phyloP scores from a whole-genome alignment of 768 basidiomycete genomes.

The Termitomyces sp. region DNA sequence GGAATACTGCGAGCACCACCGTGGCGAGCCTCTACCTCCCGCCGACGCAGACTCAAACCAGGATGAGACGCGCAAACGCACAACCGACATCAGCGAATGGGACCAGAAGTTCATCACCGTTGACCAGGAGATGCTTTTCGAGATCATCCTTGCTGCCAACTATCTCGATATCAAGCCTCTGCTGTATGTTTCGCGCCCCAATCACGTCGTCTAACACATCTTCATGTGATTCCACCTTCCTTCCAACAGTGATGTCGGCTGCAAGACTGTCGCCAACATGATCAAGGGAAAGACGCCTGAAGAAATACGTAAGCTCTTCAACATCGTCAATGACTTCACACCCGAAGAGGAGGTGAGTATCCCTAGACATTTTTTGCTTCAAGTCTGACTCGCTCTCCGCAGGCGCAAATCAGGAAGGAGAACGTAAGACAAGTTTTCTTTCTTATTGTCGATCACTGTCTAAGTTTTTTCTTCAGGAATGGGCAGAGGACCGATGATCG shows the following conservation, averaged over 20 bases:
- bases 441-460: conserved; percentile 5
- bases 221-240: background rate
- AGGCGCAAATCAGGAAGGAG: conserved; percentile 99
- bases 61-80: conserved; percentile 95
- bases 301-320: conserved; percentile 97
- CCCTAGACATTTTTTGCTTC: conserved; percentile 1
- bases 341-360: conserved; percentile 91
- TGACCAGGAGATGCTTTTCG: conserved; percentile 99
- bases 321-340: conserved; percentile 97
- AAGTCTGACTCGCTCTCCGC: conserved; percentile 10
- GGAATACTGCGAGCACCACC: conserved; percentile 99
- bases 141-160: conserved; percentile 99
- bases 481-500: conserved; percentile 85
- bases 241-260: conserved; percentile 95
- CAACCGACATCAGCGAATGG: conserved; percentile 99
- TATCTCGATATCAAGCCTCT: conserved; percentile 99
- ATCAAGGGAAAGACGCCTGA: conserved; percentile 99
- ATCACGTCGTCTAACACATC: background rate
- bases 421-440: conserved; percentile 59
- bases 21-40: conserved; percentile 91
- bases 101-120: conserved; percentile 98
- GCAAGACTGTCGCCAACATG: conserved; percentile 99
- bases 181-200: conserved; percentile 56
- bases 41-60: conserved; percentile 76
- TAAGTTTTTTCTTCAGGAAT: conserved; percentile 57